Base-by-base conservation (phyloP, 2,329 filamentous ascomycete species). In the Zasmidium cellare region DNA sequence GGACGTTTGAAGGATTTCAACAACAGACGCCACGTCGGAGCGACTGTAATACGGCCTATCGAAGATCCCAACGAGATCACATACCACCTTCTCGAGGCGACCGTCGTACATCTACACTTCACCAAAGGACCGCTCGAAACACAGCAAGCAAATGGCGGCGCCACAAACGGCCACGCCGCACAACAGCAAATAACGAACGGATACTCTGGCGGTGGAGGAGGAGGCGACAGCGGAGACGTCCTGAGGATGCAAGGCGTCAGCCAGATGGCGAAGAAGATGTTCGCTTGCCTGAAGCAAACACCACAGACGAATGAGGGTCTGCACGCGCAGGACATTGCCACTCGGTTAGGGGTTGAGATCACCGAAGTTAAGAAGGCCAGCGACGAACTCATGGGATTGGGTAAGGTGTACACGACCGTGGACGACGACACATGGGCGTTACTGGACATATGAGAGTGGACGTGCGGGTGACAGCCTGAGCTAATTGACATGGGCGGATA, bases 401-500 rank as follows among this genome's bases (percentile, higher is more conserved):
- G 92, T 25, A 72, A 91, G 67, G 90, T 96, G 64, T 99, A 91
- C 77, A 91, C 91, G 24, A 99, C 96, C 9, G 83, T 96, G 56
- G 92, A 97, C 75, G 93, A 97, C 69, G 84, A 90, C 75, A 97
- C 93, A 0, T 97, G 90, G 88, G 91, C 91, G 46, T 80, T 96
- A 62, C 79, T 97, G 60, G 90, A 96, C 58, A 84, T 82, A 62
- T 87, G 73, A 52, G 5, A 14, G 16, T 41, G 35, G 7, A 41
- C 5, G 20, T 20, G n/a, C n/a, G n/a, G n/a, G n/a, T n/a, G n/a
- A n/a, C n/a, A n/a, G n/a, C n/a, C n/a, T n/a, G n/a, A n/a, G n/a
- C n/a, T n/a, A n/a, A n/a, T n/a, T n/a, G n/a, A n/a, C n/a, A n/a
- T n/a, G n/a, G n/a, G n/a, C n/a, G n/a, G n/a, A n/a, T n/a, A n/a